Conservation (phyloP, 2,329 filamentous ascomycete genomes). For the Orbilia javanica region DNA sequence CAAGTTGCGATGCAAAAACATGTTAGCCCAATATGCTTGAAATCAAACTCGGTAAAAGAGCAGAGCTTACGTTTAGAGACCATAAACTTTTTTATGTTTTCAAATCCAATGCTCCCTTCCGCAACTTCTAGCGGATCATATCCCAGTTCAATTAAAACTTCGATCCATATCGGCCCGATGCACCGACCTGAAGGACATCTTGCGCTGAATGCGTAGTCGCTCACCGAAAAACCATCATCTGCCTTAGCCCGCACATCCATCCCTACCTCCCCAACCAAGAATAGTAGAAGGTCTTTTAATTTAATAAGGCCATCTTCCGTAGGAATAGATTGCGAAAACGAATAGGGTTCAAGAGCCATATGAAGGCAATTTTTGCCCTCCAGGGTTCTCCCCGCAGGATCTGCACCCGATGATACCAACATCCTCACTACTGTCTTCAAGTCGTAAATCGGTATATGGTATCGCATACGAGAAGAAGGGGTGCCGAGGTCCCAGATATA, state of each 20-base stretch:
- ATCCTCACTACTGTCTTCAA: neutral
- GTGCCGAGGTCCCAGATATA: neutral
- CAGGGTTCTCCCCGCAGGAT: neutral
- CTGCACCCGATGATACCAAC: conserved; percentile 1
- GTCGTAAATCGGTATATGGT: neutral
- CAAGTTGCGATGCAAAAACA: too few species aligned
- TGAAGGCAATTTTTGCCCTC: conserved; percentile 23
- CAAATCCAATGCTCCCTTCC: neutral
- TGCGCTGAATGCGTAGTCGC: neutral
- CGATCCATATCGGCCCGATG: conserved; percentile 17
- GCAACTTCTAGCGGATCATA: conserved; percentile 27
- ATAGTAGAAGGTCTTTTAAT: conserved; percentile 11
- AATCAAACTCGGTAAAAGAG: too few species aligned
- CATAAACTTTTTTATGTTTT: neutral
- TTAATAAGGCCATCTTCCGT: neutral
- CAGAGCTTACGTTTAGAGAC: neutral
- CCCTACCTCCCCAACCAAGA: conserved; percentile 6
- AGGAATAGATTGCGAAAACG: too few species aligned
- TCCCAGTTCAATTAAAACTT: neutral
- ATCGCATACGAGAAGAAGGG: neutral
- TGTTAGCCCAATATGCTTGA: too few species aligned
- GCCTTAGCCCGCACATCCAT: neutral
- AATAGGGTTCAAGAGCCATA: neutral
- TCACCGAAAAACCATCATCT: neutral
- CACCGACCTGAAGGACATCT: conserved; percentile 3